Evolutionary conservation across 176 grass and related monocot genomes (phyloP).

Genomic region (Rhynchospora breviuscula): DNA sequence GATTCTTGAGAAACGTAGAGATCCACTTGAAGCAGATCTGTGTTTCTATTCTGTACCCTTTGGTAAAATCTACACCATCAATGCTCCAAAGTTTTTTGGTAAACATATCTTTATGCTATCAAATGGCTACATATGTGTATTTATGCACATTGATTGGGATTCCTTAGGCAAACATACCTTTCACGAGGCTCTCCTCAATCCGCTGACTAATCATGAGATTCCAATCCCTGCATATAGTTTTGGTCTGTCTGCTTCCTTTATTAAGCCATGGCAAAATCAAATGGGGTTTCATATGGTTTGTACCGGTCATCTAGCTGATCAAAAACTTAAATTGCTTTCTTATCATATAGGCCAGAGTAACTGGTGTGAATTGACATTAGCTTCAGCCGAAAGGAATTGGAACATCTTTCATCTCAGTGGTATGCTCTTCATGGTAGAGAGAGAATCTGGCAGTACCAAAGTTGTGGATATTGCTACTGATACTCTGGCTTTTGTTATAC

Average conservation of each 20-base stretch:
- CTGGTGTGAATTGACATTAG: background rate
- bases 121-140: too few relatives aligned
- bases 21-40: background rate
- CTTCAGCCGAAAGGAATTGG: background rate
- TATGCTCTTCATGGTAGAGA: background rate
- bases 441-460: background rate
- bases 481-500: background rate
- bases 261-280: background rate
- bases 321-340: background rate
- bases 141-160: too few relatives aligned
- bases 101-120: too few relatives aligned
- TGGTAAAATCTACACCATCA: background rate
- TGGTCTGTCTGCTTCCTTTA: background rate
- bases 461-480: background rate
- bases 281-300: background rate
- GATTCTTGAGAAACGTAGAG: background rate
- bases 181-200: background rate
- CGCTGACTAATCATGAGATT: background rate
- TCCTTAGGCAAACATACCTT: too few relatives aligned
- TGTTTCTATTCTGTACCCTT: background rate
- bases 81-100: background rate
- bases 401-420: background rate
- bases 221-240: background rate
- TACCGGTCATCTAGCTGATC: background rate
- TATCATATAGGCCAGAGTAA: background rate